Base-by-base conservation (phyloP, 441 rosid species). In the Jatropha multifida region DNA sequence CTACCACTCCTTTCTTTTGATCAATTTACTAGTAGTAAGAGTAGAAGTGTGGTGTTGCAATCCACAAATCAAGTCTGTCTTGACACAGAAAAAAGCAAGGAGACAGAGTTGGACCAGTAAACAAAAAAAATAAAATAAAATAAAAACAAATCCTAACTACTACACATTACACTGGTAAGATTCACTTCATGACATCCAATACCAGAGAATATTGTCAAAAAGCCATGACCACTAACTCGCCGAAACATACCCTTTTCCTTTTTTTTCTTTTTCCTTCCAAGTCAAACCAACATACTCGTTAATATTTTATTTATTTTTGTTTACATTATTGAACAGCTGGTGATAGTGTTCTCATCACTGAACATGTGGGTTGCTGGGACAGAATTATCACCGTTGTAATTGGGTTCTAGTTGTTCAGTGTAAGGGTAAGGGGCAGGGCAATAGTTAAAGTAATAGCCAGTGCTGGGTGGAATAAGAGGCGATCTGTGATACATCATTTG, bases 401-500 rank as follows among this genome's bases (percentile, higher is more conserved):
- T 80, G 32, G 82, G 85, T 55, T 56, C 82, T 37, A 14, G 66
- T 17, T 54, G 58, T 54, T 83, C 83, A 52, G 82, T 78, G 77
- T 76, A 81, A 18, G 85, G 58, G 72, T 71, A 77, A 20, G 88
- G 85, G 54, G 73, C 78, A 61, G 89, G 87, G 63, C 54, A 59
- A 63, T 83, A 78, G 67, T 81, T 83, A 37, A 46, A 85, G 78
- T 81, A 87, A 81, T 89, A 93, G 60, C 92, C 96, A 54, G 90
- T 90, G 84, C 65, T 86, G 1, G 92, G 72, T 54, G 92, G 92
- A 70, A 83, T 77, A 62, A 81, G 76, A 7, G 89, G 84, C n/a
- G 96, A 79, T 73, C 93, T 84, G 68, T 91, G 89, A 63, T 91
- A 91, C 90, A 88, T 87, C 90, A 91, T 86, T 72, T 88, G 97